Evolutionary conservation across 208 protist genomes (phyloP), one percentile per base, ranked within the genome.

Genomic region (Trypanosoma cruzi): DNA sequence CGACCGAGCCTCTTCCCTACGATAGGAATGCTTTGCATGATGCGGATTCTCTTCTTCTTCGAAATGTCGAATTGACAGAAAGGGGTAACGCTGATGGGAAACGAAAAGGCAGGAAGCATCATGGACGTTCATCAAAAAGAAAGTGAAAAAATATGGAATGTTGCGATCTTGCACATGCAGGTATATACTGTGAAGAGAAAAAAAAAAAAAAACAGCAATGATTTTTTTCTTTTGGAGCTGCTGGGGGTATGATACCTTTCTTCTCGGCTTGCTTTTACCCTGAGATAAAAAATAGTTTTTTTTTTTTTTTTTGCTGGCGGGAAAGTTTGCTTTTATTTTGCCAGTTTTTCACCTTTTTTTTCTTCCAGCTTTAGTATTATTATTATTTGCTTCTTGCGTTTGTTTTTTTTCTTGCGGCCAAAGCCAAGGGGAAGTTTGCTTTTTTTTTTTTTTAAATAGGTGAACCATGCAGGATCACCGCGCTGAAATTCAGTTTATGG

Each of bases 381-480:
- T n/a, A n/a, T n/a, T n/a, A n/a, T n/a, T n/a, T n/a, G n/a, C n/a
- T n/a, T n/a, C n/a, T 48, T 63, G 40, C 13, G 37, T 44, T 44
- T 44, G 37, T 44, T 53, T 56, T 56, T 29, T 31, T 56, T 22
- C 31, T 56, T 31, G 22, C 29, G 11, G 22, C 20, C 7, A 16
- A 44, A 44, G 13, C 13, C 8, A 44, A 44, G 7, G n/a, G n/a
- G n/a, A n/a, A n/a, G n/a, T n/a, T n/a, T n/a, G n/a, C n/a, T n/a
- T n/a, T n/a, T n/a, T n/a, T n/a, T n/a, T n/a, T n/a, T n/a, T n/a
- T n/a, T n/a, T n/a, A n/a, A n/a, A n/a, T n/a, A n/a, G n/a, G n/a
- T n/a, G n/a, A n/a, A n/a, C n/a, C n/a, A 90, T 92, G 84, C 66
- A 71, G n/a, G 82, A 89, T 16, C 74, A 78, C 31, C 77, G 77